These are phyloP conservation scores for Metarhizium humberi DNA, from an alignment of 2,329 filamentous ascomycete species.

Conservation along the genomic window DNA sequence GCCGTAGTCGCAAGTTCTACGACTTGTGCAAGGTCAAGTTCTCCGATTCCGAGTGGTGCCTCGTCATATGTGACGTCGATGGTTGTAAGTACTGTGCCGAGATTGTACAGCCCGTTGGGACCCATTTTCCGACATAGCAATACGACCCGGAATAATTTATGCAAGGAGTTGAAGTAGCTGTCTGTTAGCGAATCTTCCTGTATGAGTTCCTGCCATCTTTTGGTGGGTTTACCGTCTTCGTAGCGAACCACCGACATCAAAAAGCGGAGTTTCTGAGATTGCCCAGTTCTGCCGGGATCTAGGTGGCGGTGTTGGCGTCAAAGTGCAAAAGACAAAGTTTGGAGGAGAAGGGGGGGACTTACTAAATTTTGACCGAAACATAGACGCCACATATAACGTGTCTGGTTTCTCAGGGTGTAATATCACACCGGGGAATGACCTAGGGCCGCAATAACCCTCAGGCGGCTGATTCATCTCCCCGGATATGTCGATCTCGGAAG, in stretches of 20 bases:
- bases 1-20: constrained; percentile 2
- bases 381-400: neutral
- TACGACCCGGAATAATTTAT: neutral
- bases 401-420: neutral
- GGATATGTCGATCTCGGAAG: constrained; percentile 10
- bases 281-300: neutral
- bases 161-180: too few species aligned
- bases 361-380: neutral
- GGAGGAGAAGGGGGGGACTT: neutral
- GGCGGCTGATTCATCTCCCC: neutral
- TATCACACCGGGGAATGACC: constrained; percentile 1
- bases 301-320: neutral
- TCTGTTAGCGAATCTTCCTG: neutral
- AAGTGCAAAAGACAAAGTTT: neutral
- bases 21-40: neutral
- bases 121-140: constrained; percentile 3
- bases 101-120: constrained; percentile 1
- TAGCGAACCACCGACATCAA: constrained; percentile 4
- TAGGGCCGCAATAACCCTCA: neutral
- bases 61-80: neutral
- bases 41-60: neutral
- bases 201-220: constrained; percentile 1
- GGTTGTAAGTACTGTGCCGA: neutral
- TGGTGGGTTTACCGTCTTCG: neutral
- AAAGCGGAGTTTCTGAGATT: neutral